phyloP scores from a whole-genome alignment of 345 rosid genomes.

The Arabis hirsuta region DNA sequence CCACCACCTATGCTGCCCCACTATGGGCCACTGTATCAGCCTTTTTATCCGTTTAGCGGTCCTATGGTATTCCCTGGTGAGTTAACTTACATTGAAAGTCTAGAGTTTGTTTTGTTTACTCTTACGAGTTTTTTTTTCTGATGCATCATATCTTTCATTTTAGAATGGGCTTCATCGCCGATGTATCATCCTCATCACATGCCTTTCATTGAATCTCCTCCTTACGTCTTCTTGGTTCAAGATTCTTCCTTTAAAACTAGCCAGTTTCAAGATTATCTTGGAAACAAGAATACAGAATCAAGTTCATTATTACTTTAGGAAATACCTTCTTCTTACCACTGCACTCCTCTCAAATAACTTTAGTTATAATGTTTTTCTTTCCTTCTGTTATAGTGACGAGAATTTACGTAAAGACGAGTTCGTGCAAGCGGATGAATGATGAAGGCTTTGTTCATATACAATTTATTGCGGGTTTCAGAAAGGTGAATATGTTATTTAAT shows the following conservation, averaged over 20 bases:
- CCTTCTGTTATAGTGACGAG: constrained; percentile 53
- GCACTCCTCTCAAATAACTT: too few species aligned
- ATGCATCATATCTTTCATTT: constrained; percentile 17
- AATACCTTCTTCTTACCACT: too few species aligned
- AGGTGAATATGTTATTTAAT: constrained; percentile 49
- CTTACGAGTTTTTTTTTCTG: constrained; percentile 13
- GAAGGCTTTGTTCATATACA: constrained; percentile 79
- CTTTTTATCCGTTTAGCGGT: constrained; percentile 46
- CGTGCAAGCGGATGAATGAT: constrained; percentile 76
- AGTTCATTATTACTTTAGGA: too few species aligned
- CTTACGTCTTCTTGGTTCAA: too few species aligned
- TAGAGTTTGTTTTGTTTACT: background rate
- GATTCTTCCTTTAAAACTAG: too few species aligned
- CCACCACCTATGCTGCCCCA: constrained; percentile 49
- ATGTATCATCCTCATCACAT: constrained; percentile 45
- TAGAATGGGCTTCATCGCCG: constrained; percentile 47
- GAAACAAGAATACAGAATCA: too few species aligned
- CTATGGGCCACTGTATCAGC: constrained; percentile 43
- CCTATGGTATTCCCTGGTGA: constrained; percentile 58
- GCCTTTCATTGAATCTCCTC: background rate
- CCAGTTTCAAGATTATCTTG: too few species aligned
- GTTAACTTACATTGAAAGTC: constrained; percentile 5
- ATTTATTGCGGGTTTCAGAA: constrained; percentile 71
- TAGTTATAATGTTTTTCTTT: constrained; percentile 15
- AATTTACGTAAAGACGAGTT: constrained; percentile 63